Evolutionary conservation across 2,329 filamentous ascomycete species (phyloP).

Genomic region (Pyricularia grisea): DNA sequence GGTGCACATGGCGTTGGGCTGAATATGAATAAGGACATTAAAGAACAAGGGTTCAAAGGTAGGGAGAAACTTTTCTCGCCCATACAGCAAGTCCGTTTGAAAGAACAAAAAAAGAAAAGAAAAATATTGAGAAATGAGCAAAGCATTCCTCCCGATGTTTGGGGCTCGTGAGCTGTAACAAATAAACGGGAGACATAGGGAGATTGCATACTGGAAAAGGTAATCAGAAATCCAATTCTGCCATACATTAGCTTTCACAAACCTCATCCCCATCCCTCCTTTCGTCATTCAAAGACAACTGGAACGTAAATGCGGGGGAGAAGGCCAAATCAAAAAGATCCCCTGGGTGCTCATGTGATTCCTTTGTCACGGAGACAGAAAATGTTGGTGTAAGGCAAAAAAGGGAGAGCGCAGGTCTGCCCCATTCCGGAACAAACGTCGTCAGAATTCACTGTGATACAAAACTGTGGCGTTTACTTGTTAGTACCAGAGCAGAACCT

Average conservation of each 20-base stretch:
- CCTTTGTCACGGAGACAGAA: not conserved
- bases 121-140: slow-evolving; percentile 3
- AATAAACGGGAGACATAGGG: not conserved
- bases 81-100: not conserved
- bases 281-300: not conserved
- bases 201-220: not conserved
- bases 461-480: not conserved
- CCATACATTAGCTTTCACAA: not conserved
- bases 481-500: not conserved
- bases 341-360: not conserved
- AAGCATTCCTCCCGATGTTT: not conserved
- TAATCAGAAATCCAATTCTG: not conserved
- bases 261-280: not conserved
- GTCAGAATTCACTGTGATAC: not conserved
- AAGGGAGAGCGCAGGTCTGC: not conserved
- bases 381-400: not conserved
- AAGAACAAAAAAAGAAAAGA: not conserved
- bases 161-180: not conserved
- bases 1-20: not conserved
- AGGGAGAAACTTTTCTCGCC: not conserved
- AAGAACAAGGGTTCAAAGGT: not conserved
- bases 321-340: not conserved
- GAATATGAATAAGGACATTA: not conserved
- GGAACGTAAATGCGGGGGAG: not conserved
- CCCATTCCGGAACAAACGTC: not conserved